These are phyloP conservation scores for Flaveria robusta DNA, from an alignment of 129 eudicot species.

Conservation along the genomic window DNA sequence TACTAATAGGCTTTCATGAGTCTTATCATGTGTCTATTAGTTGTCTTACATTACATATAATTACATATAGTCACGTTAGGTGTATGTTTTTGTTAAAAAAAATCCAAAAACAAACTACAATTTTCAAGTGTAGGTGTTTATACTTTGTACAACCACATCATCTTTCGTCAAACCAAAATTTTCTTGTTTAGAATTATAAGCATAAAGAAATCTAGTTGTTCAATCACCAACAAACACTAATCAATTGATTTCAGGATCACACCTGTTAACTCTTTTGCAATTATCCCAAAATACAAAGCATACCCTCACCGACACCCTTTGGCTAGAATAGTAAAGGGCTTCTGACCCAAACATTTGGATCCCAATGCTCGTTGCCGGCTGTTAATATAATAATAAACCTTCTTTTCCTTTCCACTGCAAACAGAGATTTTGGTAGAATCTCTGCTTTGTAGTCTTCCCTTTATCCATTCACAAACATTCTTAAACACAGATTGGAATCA, in stretches of 20 bases:
- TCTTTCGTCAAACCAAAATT: not conserved
- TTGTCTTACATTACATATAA: no score
- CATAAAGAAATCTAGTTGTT: not conserved
- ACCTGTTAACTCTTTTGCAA: conserved; percentile 16
- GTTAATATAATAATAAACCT: conserved; percentile 23
- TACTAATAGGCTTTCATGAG: no score
- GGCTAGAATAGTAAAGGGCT: conserved; percentile 9
- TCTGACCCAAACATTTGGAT: conserved; percentile 5
- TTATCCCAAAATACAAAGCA: not conserved
- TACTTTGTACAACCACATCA: no score
- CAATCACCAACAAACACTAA: conserved; percentile 24
- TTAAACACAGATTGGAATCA: conserved; percentile 11
- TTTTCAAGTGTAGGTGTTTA: no score
- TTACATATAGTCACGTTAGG: no score
- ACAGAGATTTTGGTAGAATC: conserved; percentile 7
- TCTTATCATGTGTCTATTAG: no score
- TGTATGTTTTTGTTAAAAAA: no score
- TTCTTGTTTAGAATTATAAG: not conserved
- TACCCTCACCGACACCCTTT: conserved; percentile 35
- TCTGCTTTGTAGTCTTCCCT: not conserved
- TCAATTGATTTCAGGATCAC: not conserved
- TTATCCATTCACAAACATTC: conserved; percentile 17
- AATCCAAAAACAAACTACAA: no score
- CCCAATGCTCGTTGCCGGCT: not conserved
- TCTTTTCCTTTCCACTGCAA: no score